These are phyloP conservation scores for Citrus inodora DNA, from an alignment of 345 rosid species.

Conservation along the genomic window DNA sequence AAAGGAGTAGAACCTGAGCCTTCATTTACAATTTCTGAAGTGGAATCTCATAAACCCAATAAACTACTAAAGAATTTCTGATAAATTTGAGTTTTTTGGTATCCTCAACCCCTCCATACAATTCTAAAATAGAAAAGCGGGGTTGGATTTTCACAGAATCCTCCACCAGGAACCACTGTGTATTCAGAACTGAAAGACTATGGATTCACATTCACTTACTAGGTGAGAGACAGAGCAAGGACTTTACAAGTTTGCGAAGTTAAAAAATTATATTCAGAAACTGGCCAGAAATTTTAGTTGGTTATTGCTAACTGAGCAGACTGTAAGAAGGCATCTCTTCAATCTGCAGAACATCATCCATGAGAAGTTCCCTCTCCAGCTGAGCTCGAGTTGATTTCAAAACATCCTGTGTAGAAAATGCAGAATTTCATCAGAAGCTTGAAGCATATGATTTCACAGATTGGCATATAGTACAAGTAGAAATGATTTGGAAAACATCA, in stretches of 20 bases:
- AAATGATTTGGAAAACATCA: neutral
- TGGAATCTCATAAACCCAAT: neutral
- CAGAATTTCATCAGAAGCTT: neutral
- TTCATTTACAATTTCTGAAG: neutral
- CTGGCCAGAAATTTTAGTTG: neutral
- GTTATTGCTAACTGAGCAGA: slow-evolving; percentile 50
- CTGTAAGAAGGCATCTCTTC: slow-evolving; percentile 91
- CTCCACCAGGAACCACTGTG: neutral
- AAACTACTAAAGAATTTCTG: neutral
- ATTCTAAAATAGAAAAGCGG: neutral
- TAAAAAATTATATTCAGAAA: slow-evolving; percentile 5
- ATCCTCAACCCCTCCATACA: neutral
- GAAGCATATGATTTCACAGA: too few relatives aligned
- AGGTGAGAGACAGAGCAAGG: neutral
- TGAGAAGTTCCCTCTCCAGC: slow-evolving; percentile 79
- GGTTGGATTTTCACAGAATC: neutral
- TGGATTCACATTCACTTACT: slow-evolving; percentile 9
- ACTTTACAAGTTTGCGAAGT: neutral
- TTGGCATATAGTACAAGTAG: too few relatives aligned
- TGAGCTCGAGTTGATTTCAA: slow-evolving; percentile 71
- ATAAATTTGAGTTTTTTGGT: neutral
- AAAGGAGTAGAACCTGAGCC: too few relatives aligned
- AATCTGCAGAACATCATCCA: slow-evolving; percentile 68
- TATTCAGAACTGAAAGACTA: neutral
- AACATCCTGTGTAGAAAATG: slow-evolving; percentile 48